Base-by-base conservation (phyloP, 768 basidiomycete genomes). In the Omphalotus guepiniiformis region DNA sequence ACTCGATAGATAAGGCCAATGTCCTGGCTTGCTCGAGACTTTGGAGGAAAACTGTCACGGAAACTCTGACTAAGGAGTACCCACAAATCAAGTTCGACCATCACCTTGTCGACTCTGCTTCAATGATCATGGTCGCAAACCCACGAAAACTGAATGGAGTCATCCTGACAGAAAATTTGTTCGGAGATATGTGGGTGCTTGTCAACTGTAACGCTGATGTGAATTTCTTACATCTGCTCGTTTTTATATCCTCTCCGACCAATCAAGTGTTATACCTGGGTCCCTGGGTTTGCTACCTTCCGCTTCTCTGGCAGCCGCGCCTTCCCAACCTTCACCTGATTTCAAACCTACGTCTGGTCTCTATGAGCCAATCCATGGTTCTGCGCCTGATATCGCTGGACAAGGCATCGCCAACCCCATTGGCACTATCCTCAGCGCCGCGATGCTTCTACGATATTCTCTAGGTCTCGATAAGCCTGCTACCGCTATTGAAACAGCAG, bases 1-100 rank as follows among this genome's bases (percentile, higher is more conserved):
- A 92, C 67, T 95, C 93, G 0, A 75, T 99, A 64, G 96, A 99
- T 75, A 99, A 99, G 70, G 96, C 96, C 45, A 99, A 99, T 67
- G 96, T 99, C 18, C 82, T 99, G 47, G 96, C 96, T 19, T 89
- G 82, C 60, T 95, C 92, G 28, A 74, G 96, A 40, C 72, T 99
- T 34, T 99, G 96, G 96, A 73, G 96, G 49, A 93, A 85, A 64
- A 88, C 91, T 18, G 95, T 96, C 45, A 86, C 80, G 2, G 91
- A 96, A 60, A 83, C 88, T 2, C 66, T 96, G 55, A 68, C 77
- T 40, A 78, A 78, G 26, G 96, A 99, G 64, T 97, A 88, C 67
- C 93, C 95, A 5, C 83, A 92, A 59, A 65, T 98, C 29, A 76
- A 79, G 57, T 68, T 97, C 39, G 86, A 94, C 61, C 96, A 99